These are phyloP conservation scores for Clitopilus hobsonii DNA, from an alignment of 768 basidiomycete species.

Conservation along the genomic window DNA sequence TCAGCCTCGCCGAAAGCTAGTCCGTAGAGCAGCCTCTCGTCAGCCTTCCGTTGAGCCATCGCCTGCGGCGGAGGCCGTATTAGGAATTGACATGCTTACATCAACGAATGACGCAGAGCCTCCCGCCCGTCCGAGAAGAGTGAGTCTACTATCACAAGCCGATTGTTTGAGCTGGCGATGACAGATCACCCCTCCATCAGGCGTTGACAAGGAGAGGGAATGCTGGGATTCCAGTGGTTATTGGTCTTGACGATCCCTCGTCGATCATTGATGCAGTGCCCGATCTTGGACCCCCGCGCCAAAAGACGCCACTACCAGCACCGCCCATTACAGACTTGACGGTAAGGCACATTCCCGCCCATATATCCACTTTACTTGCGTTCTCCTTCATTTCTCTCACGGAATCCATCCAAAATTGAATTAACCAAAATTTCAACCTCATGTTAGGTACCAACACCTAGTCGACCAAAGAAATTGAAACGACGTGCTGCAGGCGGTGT, in stretches of 20 bases:
- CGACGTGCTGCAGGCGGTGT: slow-evolving; percentile 41
- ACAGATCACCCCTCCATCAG: slow-evolving; percentile 18
- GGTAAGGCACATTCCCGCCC: slow-evolving; percentile 9
- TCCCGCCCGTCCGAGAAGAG: slow-evolving; percentile 24
- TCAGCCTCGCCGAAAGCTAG: slow-evolving; percentile 15
- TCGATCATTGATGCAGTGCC: slow-evolving; percentile 27
- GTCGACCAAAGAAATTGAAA: slow-evolving; percentile 43
- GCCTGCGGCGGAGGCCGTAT: slow-evolving; percentile 7
- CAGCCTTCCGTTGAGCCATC: slow-evolving; percentile 34
- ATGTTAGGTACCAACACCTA: slow-evolving; percentile 34
- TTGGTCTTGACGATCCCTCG: slow-evolving; percentile 43
- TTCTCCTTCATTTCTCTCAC: background rate
- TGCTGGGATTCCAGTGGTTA: slow-evolving; percentile 28
- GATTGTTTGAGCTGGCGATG: background rate
- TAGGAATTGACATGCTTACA: no score
- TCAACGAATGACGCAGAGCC: slow-evolving; percentile 15
- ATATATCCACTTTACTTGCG: background rate
- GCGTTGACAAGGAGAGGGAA: slow-evolving; percentile 39
- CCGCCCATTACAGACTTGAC: slow-evolving; percentile 14
- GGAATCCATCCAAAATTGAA: background rate
- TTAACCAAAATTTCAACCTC: background rate
- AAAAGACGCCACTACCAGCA: slow-evolving; percentile 13
- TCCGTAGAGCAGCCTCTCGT: slow-evolving; percentile 35
- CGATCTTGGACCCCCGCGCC: slow-evolving; percentile 13
- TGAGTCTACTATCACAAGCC: slow-evolving; percentile 9